Evolutionary conservation across 257 asterid genomes (phyloP), one percentile per base, ranked within the genome.

Genomic region (Nicotiana otophora): DNA sequence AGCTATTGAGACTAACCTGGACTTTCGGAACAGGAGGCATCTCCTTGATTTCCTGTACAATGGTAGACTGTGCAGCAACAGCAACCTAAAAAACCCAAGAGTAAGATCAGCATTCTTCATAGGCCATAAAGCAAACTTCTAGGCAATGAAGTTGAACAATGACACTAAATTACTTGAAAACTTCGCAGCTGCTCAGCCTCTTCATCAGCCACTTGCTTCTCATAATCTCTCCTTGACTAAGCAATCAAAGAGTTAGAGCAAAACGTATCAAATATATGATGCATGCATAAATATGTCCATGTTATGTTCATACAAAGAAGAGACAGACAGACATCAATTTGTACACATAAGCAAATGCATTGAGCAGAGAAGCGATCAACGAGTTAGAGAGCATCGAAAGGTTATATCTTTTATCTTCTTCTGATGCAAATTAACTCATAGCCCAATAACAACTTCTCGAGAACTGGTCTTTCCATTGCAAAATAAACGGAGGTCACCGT

Each of bases 201-300:
- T 87, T 94, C 97, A 82, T 91, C 95, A 60, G 96, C 98, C 80
- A 93, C 62, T 84, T 96, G 93, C 26, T 85, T 93, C 87, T 96
- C 99, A 77, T 89, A 87, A 70, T 94, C 97, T 86, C 86, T 91
- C 92, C 82, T 94, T 15, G 98, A 91, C 99, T 95, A 62, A 82
- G 83, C 83, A 85, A 81, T 82, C 66, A 83, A 83, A 84, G 82
- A 84, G 66, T 83, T 68, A 83, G 84, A 81, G 42, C 68, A 78
- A 66, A 82, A 64, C 23, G 77, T 63, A 33, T 68, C 65, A 68
- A 36, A 74, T 68, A 64, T 28, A 28, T 62, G 78, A 30, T 4
- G 39, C 65, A 58, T 11, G 61, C 19, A 42, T 55, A 51, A 69
- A 0, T 70, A 46, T 8, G 2, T 72, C 12, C 34, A 4, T 12